A percentile compares a stretch with the other conserved stretches of the same genome.
These are phyloP conservation scores for Chionographis japonica DNA, from an alignment of 106 monocot genomes.

Conservation along the genomic window DNA sequence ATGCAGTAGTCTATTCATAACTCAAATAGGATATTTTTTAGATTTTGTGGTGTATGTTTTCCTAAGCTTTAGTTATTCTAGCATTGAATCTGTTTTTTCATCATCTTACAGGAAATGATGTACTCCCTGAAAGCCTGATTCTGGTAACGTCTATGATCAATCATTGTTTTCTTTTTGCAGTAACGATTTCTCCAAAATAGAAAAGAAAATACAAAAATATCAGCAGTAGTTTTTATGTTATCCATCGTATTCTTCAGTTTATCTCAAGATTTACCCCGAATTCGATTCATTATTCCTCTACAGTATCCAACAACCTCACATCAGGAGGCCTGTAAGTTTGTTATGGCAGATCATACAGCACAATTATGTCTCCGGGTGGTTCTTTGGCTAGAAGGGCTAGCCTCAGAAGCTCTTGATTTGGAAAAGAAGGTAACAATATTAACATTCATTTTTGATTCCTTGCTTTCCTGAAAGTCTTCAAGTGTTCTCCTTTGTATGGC, in stretches of 20 bases:
- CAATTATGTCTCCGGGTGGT: conserved; percentile 84
- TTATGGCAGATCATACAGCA: conserved; percentile 61
- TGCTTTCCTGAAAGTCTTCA: not conserved
- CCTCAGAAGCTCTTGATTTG: conserved; percentile 81
- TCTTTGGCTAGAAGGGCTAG: conserved; percentile 88
- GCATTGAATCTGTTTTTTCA: conserved; percentile 10
- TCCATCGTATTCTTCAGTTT: not conserved
- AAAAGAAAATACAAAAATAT: too few species aligned
- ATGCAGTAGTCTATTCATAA: not conserved
- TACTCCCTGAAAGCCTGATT: conserved; percentile 49
- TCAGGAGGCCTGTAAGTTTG: conserved; percentile 90
- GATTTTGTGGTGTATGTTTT: not conserved
- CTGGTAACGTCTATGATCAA: conserved; percentile 38
- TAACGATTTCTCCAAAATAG: not conserved
- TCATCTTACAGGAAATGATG: conserved; percentile 77
- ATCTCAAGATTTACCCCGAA: not conserved
- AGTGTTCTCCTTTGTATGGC: too few species aligned
- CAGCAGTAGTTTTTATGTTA: not conserved
- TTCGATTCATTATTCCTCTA: conserved; percentile 6
- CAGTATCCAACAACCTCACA: conserved; percentile 90
- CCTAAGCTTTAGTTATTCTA: not conserved
- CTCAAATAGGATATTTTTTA: conserved; percentile 1
- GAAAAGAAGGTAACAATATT: conserved; percentile 72
- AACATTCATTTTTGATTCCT: not conserved
- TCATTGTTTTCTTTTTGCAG: not conserved